Percentiles rank a stretch among this genome's conserved stretches.
These are phyloP conservation scores for Coemansia brasiliensis DNA, from an alignment of 192 early-diverging fungal species.

Conservation along the genomic window DNA sequence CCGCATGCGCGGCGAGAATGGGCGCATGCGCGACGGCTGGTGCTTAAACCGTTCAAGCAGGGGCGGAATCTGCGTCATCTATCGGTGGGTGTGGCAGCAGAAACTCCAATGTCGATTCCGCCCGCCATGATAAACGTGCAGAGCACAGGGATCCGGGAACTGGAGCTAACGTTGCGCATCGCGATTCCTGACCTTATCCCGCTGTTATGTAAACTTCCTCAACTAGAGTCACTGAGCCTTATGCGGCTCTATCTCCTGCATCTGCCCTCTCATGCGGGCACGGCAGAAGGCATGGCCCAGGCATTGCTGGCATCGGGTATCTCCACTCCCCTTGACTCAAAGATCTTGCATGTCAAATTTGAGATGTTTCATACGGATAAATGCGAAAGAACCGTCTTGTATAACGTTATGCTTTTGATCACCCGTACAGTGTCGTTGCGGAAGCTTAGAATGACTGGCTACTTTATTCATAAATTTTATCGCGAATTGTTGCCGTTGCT, in stretches of 20 bases:
- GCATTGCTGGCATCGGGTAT: constrained; percentile 21
- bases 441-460: constrained; percentile 31
- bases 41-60: constrained; percentile 24
- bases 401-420: constrained; percentile 39
- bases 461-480: constrained; percentile 33
- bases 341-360: constrained; percentile 2
- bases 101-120: constrained; percentile 22
- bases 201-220: constrained; percentile 21
- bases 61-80: constrained; percentile 12
- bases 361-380: too few relatives aligned
- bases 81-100: constrained; percentile 8
- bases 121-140: constrained; percentile 14
- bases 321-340: constrained; percentile 34
- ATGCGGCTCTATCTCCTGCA: constrained; percentile 15
- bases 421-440: constrained; percentile 33
- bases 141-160: constrained; percentile 19
- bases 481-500: constrained; percentile 28
- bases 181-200: constrained; percentile 19
- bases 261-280: constrained; percentile 24
- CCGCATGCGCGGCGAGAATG: constrained; percentile 16
- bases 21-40: constrained; percentile 30
- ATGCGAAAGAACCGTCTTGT: constrained; percentile 32
- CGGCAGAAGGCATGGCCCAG: constrained; percentile 31
- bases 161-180: constrained; percentile 19
- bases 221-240: constrained; percentile 29